Evolutionary conservation across 208 protist genomes (phyloP), one percentile per base, ranked within the genome.

Genomic region (Trypanosoma rangeli): DNA sequence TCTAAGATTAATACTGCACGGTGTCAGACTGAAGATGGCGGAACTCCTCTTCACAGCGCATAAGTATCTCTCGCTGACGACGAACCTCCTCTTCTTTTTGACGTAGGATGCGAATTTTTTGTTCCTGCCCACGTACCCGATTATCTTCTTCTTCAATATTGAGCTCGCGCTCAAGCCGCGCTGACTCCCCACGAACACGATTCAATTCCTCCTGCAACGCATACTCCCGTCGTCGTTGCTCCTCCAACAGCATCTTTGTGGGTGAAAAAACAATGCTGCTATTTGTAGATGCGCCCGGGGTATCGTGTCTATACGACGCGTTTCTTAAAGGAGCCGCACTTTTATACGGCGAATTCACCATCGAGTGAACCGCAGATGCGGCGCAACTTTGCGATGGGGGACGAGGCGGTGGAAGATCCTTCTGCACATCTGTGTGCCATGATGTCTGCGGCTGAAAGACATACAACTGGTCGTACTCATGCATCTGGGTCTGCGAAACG

Each of bases 391-490:
- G 42, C 28, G 69, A 63, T 3, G 89, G 84, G 13, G 78, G 81
- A 2, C 84, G 72, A 5, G 89, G 89, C 0, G 90, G 80, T 20
- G 90, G 90, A 26, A 95, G 63, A 63, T 89, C 85, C 56, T 90
- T 82, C 74, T 90, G 85, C 15, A 70, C 61, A 63, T 95, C 90
- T 5, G 33, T 72, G 68, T 94, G 85, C 63, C 73, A 82, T 37
- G 53, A 28, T 1, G 63, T 86, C 37, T 90, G 85, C 0, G 90
- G 87, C 68, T 95, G 90, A 60, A 92, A 95, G 18, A 87, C 74
- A 67, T 95, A 95, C 5, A 95, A 68, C 73, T 95, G 90, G 64
- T 93, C 87, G 73, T 90, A 93, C 70, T 92, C 85, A 63, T 89
- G 83, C n/a, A 93, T 68, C 68, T 95, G 87, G 3, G 78, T 44